Percentiles rank a stretch among this genome's conserved stretches.
phyloP scores from a whole-genome alignment of 805 yeast genomes.

The Candida wancherniae region DNA sequence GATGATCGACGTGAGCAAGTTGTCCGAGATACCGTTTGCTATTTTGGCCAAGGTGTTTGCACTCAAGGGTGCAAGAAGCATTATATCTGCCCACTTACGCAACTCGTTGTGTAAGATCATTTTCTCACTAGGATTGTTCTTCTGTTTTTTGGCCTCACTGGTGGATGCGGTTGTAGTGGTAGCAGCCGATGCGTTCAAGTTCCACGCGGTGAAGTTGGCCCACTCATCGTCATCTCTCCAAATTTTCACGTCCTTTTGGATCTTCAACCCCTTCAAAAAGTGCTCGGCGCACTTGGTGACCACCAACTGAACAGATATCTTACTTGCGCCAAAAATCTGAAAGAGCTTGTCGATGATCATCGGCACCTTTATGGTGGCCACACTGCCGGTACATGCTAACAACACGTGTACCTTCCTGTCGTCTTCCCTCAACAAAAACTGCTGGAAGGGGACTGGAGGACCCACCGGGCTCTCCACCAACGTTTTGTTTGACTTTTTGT shows the following conservation, averaged over 20 bases:
- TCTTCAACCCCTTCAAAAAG: slow-evolving; percentile 50
- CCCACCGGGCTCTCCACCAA: slow-evolving; percentile 51
- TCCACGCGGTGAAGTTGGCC: slow-evolving; percentile 42
- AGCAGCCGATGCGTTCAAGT: slow-evolving; percentile 11
- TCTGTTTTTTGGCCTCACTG: slow-evolving; percentile 13
- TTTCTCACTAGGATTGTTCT: slow-evolving; percentile 19
- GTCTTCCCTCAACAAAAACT: slow-evolving; percentile 61
- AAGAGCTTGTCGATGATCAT: slow-evolving; percentile 80
- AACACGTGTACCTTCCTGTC: slow-evolving; percentile 85
- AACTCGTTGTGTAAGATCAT: slow-evolving; percentile 41
- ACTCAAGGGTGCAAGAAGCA: slow-evolving; percentile 43
- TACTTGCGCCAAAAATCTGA: slow-evolving; percentile 64
- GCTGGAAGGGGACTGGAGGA: slow-evolving; percentile 70
- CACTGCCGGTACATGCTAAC: slow-evolving; percentile 93
- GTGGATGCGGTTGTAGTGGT: slow-evolving; percentile 21
- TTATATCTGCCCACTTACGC: slow-evolving; percentile 44
- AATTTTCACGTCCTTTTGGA: slow-evolving; percentile 65
- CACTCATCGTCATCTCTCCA: slow-evolving; percentile 97
- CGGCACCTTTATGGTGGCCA: slow-evolving; percentile 93
- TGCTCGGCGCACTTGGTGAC: slow-evolving; percentile 83
- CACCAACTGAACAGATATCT: slow-evolving; percentile 78
- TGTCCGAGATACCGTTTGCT: slow-evolving; percentile 42
- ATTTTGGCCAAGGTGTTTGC: slow-evolving; percentile 44
- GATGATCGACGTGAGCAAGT: slow-evolving; percentile 38
- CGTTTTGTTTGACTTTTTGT: slow-evolving; percentile 43